phyloP scores from a whole-genome alignment of 1,284 basidiomycete species.

The Blastosporella zonata region DNA sequence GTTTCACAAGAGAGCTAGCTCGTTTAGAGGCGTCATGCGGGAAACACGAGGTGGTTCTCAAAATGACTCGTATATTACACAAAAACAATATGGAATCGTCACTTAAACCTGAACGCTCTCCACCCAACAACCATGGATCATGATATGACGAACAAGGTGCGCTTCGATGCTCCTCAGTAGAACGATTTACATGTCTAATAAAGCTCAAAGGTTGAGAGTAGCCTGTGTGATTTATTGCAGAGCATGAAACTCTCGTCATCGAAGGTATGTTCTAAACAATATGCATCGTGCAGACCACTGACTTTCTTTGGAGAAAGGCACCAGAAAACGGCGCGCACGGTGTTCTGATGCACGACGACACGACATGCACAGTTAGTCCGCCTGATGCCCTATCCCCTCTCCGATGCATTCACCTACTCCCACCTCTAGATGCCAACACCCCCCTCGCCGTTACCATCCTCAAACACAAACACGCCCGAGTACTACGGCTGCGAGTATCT shows the following conservation, averaged over 20 bases:
- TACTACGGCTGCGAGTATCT: constrained; percentile 58
- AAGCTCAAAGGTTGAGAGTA: constrained; percentile 28
- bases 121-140: constrained; percentile 2
- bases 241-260: constrained; percentile 38
- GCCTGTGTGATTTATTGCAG: constrained; percentile 47
- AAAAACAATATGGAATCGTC: not conserved
- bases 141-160: constrained; percentile 5
- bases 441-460: constrained; percentile 43
- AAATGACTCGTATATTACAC: constrained; percentile 1
- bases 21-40: constrained; percentile 9
- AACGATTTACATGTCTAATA: not conserved
- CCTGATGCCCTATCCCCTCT: constrained; percentile 1
- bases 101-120: not conserved
- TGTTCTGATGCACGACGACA: constrained; percentile 37
- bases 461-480: constrained; percentile 39
- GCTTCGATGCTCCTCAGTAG: not conserved
- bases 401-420: not conserved
- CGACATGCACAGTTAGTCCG: constrained; percentile 35
- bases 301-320: constrained; percentile 39
- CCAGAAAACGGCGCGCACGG: constrained; percentile 27
- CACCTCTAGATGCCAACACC: constrained; percentile 37
- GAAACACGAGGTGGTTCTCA: constrained; percentile 13
- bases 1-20: not conserved
- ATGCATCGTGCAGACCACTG: constrained; percentile 9
- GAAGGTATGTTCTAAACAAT: constrained; percentile 25